Evolutionary conservation across 345 rosid genomes (phyloP), one percentile per base, ranked within the genome.

Genomic region (Bruguiera parviflora): DNA sequence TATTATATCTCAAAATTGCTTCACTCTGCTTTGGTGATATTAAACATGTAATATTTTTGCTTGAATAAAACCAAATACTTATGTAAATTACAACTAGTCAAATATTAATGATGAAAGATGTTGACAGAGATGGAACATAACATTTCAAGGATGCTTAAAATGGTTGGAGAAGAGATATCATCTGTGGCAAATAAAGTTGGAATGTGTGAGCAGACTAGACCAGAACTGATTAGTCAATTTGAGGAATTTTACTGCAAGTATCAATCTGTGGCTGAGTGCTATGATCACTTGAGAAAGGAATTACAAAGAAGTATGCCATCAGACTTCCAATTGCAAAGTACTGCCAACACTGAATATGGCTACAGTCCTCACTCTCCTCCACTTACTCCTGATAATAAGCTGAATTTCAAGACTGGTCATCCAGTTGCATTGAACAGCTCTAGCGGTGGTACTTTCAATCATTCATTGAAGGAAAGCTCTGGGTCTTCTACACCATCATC

Each of bases 101-200:
- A 32, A 39, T 43, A 15, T 43, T 43, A 43, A 43, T 43, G 18
- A 15, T 43, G 49, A 43, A 43, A 43, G 49, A 4, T 68, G 35
- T 2, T 37, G 46, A 7, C 57, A 71, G 63, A 53, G 76, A 94
- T 94, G 97, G 98, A 94, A 72, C 88, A 83, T 39, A 76, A 79
- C 3, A 84, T 86, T 53, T 89, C 81, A 32, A 79, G 72, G 71
- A 87, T 91, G 88, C 55, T 89, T 71, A 89, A 88, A 65, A 81
- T 89, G 66, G 81, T 89, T 21, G 89, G 86, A 76, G 91, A 87
- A 75, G 96, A 89, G 51, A 96, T 78, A 53, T 92, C 84, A 67
- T 86, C 93, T 7, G 87, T 91, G 68, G 92, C 92, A 0, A 90
- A 86, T 78, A 89, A 90, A 78, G 97, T 87, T 47, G 93, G 84